A percentile compares a stretch with the other conserved stretches of the same genome.
Conservation (phyloP, 257 asterid genomes). For the Fraxinus anomala region DNA sequence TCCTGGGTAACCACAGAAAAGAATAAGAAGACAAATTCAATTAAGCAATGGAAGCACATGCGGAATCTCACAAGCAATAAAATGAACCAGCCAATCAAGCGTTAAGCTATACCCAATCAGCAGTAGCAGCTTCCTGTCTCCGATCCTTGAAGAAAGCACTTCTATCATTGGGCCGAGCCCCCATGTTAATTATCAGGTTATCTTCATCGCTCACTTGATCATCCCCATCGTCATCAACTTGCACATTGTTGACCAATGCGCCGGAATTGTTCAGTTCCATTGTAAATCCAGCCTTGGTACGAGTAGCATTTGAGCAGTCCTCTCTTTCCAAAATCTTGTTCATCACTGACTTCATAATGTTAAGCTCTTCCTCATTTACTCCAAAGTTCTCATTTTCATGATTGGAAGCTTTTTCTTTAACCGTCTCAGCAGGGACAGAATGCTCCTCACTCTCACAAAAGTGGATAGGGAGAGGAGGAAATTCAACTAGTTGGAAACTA, state of each 20-base stretch:
- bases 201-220: constrained; percentile 69
- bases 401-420: constrained; percentile 30
- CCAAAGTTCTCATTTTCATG: constrained; percentile 44
- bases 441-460: constrained; percentile 92
- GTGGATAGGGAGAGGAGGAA: constrained; percentile 67
- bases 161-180: constrained; percentile 39
- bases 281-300: constrained; percentile 27
- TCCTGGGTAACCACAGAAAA: constrained; percentile 35
- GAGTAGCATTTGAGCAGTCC: constrained; percentile 32
- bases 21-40: constrained; percentile 12
- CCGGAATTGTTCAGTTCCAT: constrained; percentile 25
- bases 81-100: neutral
- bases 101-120: constrained; percentile 42
- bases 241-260: constrained; percentile 35
- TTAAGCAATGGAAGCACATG: neutral
- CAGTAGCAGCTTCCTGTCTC: constrained; percentile 31
- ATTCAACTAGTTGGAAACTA: constrained; percentile 84
- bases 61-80: constrained; percentile 4
- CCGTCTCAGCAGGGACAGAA: constrained; percentile 39
- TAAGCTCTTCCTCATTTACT: constrained; percentile 71
- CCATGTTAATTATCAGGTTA: constrained; percentile 63
- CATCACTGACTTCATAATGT: constrained; percentile 66
- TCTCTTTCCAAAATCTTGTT: constrained; percentile 64
- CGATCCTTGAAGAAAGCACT: constrained; percentile 39
- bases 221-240: constrained; percentile 35